Percentiles rank a stretch among this genome's conserved stretches.
Evolutionary conservation across 345 rosid species (phyloP).

Genomic region (Hypericum androsaemum): DNA sequence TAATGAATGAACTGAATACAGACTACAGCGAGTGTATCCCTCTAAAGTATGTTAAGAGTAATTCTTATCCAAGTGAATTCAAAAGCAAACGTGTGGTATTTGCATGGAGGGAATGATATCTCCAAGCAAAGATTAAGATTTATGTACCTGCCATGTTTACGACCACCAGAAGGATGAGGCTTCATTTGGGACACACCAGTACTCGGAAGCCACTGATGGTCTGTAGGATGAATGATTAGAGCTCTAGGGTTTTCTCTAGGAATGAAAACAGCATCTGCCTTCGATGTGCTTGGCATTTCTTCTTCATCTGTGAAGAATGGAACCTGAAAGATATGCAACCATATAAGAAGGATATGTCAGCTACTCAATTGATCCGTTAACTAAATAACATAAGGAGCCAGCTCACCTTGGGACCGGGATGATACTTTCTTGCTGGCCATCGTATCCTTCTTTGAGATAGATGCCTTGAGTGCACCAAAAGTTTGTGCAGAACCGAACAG

Average conservation of each 20-base stretch:
- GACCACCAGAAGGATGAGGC: conserved; percentile 7
- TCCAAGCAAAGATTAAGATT: no score
- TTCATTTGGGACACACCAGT: conserved; percentile 33
- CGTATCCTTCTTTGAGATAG: conserved; percentile 60
- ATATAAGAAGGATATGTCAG: conserved; percentile 1
- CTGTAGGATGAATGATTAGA: conserved; percentile 57
- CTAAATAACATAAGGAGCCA: no score
- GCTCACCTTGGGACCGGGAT: conserved; percentile 58
- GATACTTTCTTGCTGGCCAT: conserved; percentile 72
- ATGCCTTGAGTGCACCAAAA: no score
- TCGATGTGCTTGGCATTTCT: conserved; percentile 67
- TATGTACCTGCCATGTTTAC: no score
- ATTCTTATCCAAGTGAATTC: no score
- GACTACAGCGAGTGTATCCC: no score
- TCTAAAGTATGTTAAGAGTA: no score
- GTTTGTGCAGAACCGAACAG: no score
- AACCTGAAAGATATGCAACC: conserved; percentile 63
- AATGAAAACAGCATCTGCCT: conserved; percentile 75
- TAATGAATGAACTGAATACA: no score
- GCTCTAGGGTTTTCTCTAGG: conserved; percentile 98
- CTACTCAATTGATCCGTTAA: no score
- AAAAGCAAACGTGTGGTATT: no score
- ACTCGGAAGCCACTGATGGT: conserved; percentile 43
- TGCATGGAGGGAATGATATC: no score
- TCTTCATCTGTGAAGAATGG: conserved; percentile 81